Base-by-base conservation (phyloP, 352 stramenopile species). In the Peronospora destructor region DNA sequence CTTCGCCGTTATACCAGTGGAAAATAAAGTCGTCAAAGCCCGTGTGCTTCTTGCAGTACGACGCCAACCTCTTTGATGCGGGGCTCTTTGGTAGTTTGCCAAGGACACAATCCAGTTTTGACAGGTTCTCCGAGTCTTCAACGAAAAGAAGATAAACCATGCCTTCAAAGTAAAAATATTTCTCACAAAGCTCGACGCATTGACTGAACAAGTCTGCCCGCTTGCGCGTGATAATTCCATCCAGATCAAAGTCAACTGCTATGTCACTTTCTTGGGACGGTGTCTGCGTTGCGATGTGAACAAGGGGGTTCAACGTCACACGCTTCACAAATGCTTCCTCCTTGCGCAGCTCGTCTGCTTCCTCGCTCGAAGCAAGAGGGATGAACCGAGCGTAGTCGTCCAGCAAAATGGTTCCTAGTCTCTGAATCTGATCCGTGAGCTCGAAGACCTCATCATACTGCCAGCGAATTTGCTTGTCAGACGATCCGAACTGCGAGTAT, bases 131-230 rank as follows among this genome's bases (percentile, higher is more conserved):
- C 19, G 70, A 64, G 39, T 87, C 76, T 61, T 91, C 76, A 8
- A 68, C 62, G 21, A 74, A 83, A 9, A 71, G 57, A 10, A 94
- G 38, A 52, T 81, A 88, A 14, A 86, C 71, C 76, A 94, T 91
- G 28, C 74, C 78, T 68, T 94, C 80, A 33, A 79, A 90, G 59
- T 89, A 94, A n/a, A 50, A 39, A 46, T 87, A 85, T 49, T 73
- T 76, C 49, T 91, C 77, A 9, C 68, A 69, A 2, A 89, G 59
- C 32, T 74, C 61, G 14, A 87, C 73, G 37, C 75, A 84, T 10
- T 73, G 52, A 6, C 33, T 56, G 29, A 89, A 83, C 4, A 88
- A 54, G 7, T 82, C 71, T 6, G 54, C 43, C 28, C 75, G 76
- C 53, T 84, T 83, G 11, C 67, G 62, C 16, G 58, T 60, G 9